phyloP scores from a whole-genome alignment of 257 asterid species.

The Echium plantagineum region DNA sequence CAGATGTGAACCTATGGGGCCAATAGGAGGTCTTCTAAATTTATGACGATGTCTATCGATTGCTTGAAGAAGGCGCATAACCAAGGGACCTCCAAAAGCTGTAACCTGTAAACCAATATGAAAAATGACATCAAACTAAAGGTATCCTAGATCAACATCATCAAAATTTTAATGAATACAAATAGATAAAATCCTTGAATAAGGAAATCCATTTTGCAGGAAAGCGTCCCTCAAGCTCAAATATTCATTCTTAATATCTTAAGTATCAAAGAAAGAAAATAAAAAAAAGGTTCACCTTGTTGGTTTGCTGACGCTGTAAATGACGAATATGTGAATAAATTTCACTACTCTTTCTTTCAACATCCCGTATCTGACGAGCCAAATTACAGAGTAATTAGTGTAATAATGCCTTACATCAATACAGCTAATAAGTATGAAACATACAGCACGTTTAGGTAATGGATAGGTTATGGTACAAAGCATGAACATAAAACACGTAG shows the following conservation, averaged over 20 bases:
- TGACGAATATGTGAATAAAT: conserved; percentile 41
- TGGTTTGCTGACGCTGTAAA: conserved; percentile 47
- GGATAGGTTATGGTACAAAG: too few species aligned
- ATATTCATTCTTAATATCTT: too few species aligned
- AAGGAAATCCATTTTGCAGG: too few species aligned
- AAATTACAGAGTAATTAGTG: neutral
- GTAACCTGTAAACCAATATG: conserved; percentile 45
- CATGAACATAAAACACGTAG: too few species aligned
- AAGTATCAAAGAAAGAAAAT: neutral
- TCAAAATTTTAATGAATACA: too few species aligned
- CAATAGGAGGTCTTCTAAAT: conserved; percentile 77
- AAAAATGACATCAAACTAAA: too few species aligned
- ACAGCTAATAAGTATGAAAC: too few species aligned
- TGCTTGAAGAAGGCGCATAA: conserved; percentile 49
- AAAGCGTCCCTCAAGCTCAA: too few species aligned
- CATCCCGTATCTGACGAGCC: conserved; percentile 46
- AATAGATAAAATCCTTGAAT: too few species aligned
- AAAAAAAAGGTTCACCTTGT: conserved; percentile 48
- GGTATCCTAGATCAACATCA: too few species aligned
- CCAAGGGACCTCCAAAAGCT: conserved; percentile 82
- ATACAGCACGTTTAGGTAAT: too few species aligned
- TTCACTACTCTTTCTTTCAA: conserved; percentile 32
- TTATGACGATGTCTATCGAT: conserved; percentile 59
- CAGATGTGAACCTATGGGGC: conserved; percentile 94
- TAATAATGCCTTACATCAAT: too few species aligned